Base-by-base conservation (phyloP, 2,329 filamentous ascomycete species). In the Chaetothyriales sp. region DNA sequence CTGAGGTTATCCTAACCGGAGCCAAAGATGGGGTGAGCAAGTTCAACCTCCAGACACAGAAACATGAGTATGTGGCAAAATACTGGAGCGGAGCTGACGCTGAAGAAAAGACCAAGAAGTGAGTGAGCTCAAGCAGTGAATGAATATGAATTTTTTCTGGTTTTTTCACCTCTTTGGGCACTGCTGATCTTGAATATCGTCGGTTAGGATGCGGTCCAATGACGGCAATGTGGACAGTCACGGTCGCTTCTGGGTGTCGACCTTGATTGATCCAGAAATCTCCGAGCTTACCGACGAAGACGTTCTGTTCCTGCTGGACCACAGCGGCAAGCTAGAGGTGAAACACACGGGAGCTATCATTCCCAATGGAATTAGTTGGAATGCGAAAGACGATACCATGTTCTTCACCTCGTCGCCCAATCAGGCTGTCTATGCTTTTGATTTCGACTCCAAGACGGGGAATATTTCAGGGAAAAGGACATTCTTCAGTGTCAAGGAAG, bases 301-400 rank as follows among this genome's bases (percentile, higher is more conserved):
- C 47, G 75, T 81, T 10, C 72, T 95, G 18, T 84, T 84, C 68
- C 76, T 83, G 52, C 81, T 94, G 60, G 76, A 83, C 63, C 71
- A 74, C 12, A 75, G 80, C 61, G 54, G 56, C n/a, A 72, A 71
- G 25, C 71, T 82, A 55, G 73, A 78, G 59, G 73, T 76, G 39
- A 72, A 84, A 56, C 72, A 83, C 52, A 70, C 76, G 49, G 71
- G 73, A 48, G 75, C 93, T 59, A 83, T 76, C 32, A 93, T 94
- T 59, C 88, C 89, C 51, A 94, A 94, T 68, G 83, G 84, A 47
- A 80, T 89, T 47, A 83, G 83, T 57, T 95, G 86, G 84, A 88
- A 84, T 43, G 73, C 74, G 10, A 78, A 84, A 62, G 73, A 78
- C 61, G 78, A 77, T 64, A 86, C 75, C 51, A 80, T 92, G 75